Evolutionary conservation across 2,329 filamentous ascomycete species (phyloP), one percentile per base, ranked within the genome.

Genomic region (Phialocephala sp.): DNA sequence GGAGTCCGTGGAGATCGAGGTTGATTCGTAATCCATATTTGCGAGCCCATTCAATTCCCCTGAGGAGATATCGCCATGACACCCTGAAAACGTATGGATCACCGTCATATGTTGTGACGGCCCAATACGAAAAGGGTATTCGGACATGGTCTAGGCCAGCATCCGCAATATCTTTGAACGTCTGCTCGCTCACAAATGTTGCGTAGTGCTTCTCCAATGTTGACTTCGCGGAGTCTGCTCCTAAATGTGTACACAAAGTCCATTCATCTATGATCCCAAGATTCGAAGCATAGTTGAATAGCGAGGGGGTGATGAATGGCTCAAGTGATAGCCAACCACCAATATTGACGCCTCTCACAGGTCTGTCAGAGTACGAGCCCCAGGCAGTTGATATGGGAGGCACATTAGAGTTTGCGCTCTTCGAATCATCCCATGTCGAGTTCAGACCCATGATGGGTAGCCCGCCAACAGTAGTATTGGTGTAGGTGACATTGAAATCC

Each of bases 121-220:
- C 93, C 95, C 95, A 99, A 82, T 99, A 99, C 11, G 91, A 92
- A 77, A 90, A 98, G 0, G 92, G 93, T 62, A 99, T 97, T 62
- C 95, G 91, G n/a, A 99, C 91, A 76, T 99, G 95, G 76, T 99
- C 95, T 55, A 99, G 87, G 0, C 95, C 95, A 1, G 95, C 95
- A 45, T 87, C 89, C 58, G 88, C 88, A 66, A 99, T 97, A 47
- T 94, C 91, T 63, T 84, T 83, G 77, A 98, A 97, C 1, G 92
- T 93, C 65, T 90, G 82, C 76, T 96, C 92, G 0, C 87, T 94
- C 52, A 98, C 88, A 75, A 97, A 99, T 0, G 87, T 87, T 1
- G 94, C 89, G 79, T 99, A 99, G 78, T 99, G 95, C 66, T 91
- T 85, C 77, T 99, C 95, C n/a, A 98, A 80, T 0, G 85, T 90